Evolutionary conservation across 2,329 filamentous ascomycete species (phyloP).

Genomic region (Verticillium isaacii): DNA sequence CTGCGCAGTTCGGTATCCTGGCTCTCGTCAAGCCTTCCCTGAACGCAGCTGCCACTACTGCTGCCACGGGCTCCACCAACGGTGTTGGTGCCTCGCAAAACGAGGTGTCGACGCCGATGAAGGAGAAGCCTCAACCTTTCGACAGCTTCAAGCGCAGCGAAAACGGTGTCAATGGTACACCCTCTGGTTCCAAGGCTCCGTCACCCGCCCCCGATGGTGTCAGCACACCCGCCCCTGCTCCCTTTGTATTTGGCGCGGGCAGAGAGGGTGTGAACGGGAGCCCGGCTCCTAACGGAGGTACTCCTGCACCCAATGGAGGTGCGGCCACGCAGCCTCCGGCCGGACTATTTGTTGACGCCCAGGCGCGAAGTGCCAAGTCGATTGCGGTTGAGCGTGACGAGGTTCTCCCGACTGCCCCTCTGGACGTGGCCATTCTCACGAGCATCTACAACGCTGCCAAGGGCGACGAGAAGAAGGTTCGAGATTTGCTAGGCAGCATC

Average conservation of each 20-base stretch:
- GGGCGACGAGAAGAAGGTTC: constrained; percentile 86
- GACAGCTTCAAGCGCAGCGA: constrained; percentile 64
- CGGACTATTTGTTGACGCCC: constrained; percentile 45
- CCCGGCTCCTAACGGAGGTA: constrained; percentile 46
- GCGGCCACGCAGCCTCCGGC: constrained; percentile 29
- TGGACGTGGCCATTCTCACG: constrained; percentile 86
- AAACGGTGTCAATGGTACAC: constrained; percentile 69
- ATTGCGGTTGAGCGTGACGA: constrained; percentile 70
- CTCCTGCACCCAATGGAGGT: constrained; percentile 28
- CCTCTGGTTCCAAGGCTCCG: constrained; percentile 78
- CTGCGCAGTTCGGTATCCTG: constrained; percentile 70
- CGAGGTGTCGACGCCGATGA: constrained; percentile 54
- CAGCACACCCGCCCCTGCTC: constrained; percentile 59
- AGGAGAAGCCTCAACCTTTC: constrained; percentile 61
- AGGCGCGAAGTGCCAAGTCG: constrained; percentile 43
- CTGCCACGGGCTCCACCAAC: not conserved
- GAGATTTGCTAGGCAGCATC: constrained; percentile 83
- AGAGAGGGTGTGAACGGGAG: constrained; percentile 42
- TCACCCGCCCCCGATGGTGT: constrained; percentile 79
- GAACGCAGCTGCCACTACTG: constrained; percentile 33
- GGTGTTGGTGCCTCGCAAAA: constrained; percentile 31
- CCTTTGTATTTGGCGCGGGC: constrained; percentile 49
- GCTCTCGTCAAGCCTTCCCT: constrained; percentile 57
- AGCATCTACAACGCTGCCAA: constrained; percentile 83
- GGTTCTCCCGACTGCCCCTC: constrained; percentile 74